Percentiles rank a stretch among this genome's conserved stretches.
These are phyloP conservation scores for Geotrichum candidum DNA, from an alignment of 1,139 yeast species.

Conservation along the genomic window DNA sequence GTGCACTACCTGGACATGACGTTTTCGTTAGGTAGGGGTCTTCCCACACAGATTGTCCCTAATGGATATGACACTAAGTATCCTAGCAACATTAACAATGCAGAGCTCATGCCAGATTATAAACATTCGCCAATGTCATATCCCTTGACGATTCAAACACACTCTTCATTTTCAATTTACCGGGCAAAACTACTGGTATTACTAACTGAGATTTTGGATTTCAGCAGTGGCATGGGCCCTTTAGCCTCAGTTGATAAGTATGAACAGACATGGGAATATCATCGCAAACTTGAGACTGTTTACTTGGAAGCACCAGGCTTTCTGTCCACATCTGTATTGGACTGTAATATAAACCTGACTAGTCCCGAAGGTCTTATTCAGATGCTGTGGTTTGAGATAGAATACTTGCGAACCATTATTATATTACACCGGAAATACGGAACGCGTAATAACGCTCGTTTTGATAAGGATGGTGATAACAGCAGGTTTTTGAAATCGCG, in stretches of 20 bases:
- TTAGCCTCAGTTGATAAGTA: conserved; percentile 16
- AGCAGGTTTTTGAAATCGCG: neutral
- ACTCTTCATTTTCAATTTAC: conserved; percentile 1
- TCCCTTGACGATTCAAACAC: conserved; percentile 15
- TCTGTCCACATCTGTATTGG: conserved; percentile 15
- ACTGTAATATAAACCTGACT: neutral
- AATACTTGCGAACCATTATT: conserved; percentile 29
- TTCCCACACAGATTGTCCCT: conserved; percentile 29
- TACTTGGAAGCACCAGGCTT: conserved; percentile 26
- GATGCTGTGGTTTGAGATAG: conserved; percentile 31
- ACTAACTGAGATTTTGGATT: conserved; percentile 11
- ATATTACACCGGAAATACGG: conserved; percentile 32
- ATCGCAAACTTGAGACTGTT: conserved; percentile 24
- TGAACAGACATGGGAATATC: conserved; percentile 25
- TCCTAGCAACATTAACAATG: conserved; percentile 28
- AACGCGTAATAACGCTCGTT: conserved; percentile 17
- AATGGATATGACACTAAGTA: conserved; percentile 29
- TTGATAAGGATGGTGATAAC: neutral
- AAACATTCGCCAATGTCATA: conserved; percentile 17
- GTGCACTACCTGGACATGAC: conserved; percentile 27
- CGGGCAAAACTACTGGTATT: conserved; percentile 2
- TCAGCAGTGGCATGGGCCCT: conserved; percentile 1
- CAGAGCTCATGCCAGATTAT: conserved; percentile 10
- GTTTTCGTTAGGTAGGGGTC: conserved; percentile 30
- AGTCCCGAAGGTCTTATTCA: conserved; percentile 26